Evolutionary conservation across 1,139 yeast species (phyloP), one percentile per base, ranked within the genome.

Genomic region (Trichomonascaceae sp.): DNA sequence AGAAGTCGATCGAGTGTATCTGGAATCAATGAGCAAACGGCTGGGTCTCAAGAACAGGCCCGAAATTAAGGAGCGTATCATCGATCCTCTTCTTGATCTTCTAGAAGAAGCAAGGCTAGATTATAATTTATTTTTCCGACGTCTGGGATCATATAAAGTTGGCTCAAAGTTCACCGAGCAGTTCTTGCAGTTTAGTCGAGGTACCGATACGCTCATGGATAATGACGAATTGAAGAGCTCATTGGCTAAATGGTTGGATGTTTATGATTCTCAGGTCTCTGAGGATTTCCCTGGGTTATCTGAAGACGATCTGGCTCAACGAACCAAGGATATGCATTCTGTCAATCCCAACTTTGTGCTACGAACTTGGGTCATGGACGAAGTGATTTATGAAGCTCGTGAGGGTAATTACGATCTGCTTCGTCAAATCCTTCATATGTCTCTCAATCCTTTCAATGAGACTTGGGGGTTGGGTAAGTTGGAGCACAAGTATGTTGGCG

Each of bases 331-430:
- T 3, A 80, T 89, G 56, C 64, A 71, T 13, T 54, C 61, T 1
- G 75, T 72, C 53, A 93, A 93, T 64, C 99, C 99, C 2, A 66
- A 80, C 43, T 91, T 93, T 64, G 77, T 87, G 15, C 95, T 96
- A 15, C 78, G 93, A 57, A 87, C 84, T 60, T 89, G 96, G 93
- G 83, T 91, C 52, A 73, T 93, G 53, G 91, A 89, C 55, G 93
- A 90, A 58, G 96, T 89, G 0, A 85, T 88, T 53, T 61, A 60
- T 2, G 54, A 61, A 15, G 74, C 69, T 6, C 61, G 62, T 47
- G 60, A 63, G 10, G 63, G 63, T 20, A 64, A 65, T 47, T 54
- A 52, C 44, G 63, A 64, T 36, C 59, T 66, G 58, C 63, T 72
- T 49, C 53, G 68, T 10, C 64, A 66, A 20, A 75, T 72, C 3